These are phyloP conservation scores for Naganishia friedmannii DNA, from an alignment of 768 basidiomycete genomes.

Conservation along the genomic window DNA sequence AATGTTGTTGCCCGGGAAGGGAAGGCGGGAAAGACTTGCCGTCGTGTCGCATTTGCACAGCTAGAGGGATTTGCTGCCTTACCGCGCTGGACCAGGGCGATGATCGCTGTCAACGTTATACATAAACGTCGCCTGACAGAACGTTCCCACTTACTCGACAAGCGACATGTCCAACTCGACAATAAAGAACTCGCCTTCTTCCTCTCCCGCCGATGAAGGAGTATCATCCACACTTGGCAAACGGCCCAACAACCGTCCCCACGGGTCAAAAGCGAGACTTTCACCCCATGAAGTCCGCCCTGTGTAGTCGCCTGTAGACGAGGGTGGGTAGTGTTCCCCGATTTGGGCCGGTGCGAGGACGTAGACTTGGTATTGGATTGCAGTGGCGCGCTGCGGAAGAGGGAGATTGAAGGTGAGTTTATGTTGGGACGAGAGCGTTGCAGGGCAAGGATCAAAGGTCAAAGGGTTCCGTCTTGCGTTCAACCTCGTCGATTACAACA, in stretches of 20 bases:
- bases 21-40: conserved; percentile 4
- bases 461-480: too few species aligned
- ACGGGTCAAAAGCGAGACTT: conserved; percentile 44
- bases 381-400: conserved; percentile 37
- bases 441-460: background rate
- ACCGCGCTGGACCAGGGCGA: conserved; percentile 29
- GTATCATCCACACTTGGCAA: conserved; percentile 42
- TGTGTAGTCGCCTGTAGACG: background rate
- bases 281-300: conserved; percentile 47
- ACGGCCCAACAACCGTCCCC: conserved; percentile 43
- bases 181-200: conserved; percentile 34
- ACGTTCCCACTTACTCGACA: conserved; percentile 37
- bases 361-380: conserved; percentile 45
- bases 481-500: too few species aligned
- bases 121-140: background rate
- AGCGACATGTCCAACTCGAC: conserved; percentile 38
- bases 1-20: too few species aligned
- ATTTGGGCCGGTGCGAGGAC: conserved; percentile 46
- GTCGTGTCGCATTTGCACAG: conserved; percentile 42
- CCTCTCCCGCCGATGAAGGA: conserved; percentile 4
- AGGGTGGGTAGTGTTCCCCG: conserved; percentile 38
- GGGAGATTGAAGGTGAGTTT: background rate
- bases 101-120: background rate
- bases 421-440: too few species aligned
- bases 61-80: conserved; percentile 42